Evolutionary conservation across 2,329 filamentous ascomycete genomes (phyloP), one percentile per base, ranked within the genome.

Genomic region (Talaromyces sp.): DNA sequence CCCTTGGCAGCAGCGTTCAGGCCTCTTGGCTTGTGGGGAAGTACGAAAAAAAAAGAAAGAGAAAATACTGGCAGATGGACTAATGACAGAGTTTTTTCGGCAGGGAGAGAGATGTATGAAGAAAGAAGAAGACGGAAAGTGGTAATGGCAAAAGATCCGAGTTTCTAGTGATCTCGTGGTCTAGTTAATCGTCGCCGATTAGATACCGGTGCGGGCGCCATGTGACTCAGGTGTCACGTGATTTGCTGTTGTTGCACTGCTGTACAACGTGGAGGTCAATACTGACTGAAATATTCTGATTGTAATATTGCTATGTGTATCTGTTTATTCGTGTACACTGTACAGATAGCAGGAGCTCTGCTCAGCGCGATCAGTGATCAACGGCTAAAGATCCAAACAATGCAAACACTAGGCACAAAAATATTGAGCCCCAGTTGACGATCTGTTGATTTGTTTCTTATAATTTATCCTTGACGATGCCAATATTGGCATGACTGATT

Each of bases 401-500:
- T 67, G 52, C 57, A 62, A 63, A 63, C 58, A 50, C 9, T n/a
- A 56, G 14, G 36, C 27, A 42, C n/a, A 44, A 30, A 12, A 56
- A 9, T 44, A 30, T 44, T n/a, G 27, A 28, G 36, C 36, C 16
- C 36, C 36, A 40, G 36, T 40, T n/a, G 12, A 16, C 36, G 36
- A 40, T n/a, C 16, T 40, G 12, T 34, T 40, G 36, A 23, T 23
- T 23, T 23, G 23, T 23, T 23, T 23, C 23, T 23, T 23, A 23
- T 23, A 23, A 23, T 23, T 2, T 23, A 8, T 40, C 34, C 12
- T 40, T 40, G 36, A n/a, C 12, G 16, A 40, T 40, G 14, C 16
- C 8, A 7, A 40, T 7, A 40, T 40, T 16, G 12, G 16, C 36
- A n/a, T 40, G n/a, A n/a, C 8, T n/a, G 16, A n/a, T 36, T 36